A percentile compares a stretch with the other conserved stretches of the same genome.
phyloP scores from a whole-genome alignment of 2,329 filamentous ascomycete genomes.

The Aspergillus aculeatus region DNA sequence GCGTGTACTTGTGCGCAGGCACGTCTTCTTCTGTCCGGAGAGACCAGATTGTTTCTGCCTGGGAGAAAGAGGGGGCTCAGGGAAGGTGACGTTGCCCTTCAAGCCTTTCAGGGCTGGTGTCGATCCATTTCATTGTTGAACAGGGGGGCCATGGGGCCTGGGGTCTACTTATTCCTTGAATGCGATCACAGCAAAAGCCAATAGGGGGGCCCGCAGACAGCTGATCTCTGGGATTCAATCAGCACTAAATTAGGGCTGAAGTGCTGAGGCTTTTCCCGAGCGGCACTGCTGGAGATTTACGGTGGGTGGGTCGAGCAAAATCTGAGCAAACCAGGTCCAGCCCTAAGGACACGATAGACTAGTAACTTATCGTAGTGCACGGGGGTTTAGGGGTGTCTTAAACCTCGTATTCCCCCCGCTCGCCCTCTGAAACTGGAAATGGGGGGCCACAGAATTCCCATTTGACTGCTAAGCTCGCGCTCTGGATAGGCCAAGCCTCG shows the following conservation, averaged over 20 bases:
- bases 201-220: background rate
- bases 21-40: background rate
- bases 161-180: background rate
- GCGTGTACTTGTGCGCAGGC: background rate
- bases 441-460: background rate
- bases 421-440: background rate
- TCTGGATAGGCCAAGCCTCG: background rate
- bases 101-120: background rate
- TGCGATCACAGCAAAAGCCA: background rate
- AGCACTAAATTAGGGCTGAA: background rate
- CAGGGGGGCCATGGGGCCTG: background rate
- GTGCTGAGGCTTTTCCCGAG: background rate
- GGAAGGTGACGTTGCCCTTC: slow-evolving; percentile 2
- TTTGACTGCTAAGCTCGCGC: background rate
- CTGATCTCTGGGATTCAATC: background rate
- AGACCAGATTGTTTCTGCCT: slow-evolving; percentile 5
- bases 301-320: background rate
- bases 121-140: background rate
- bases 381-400: background rate
- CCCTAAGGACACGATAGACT: background rate
- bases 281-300: background rate
- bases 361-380: background rate
- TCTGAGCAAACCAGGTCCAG: background rate
- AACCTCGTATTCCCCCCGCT: background rate
- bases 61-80: background rate